Percentiles rank a stretch among this genome's conserved stretches.
phyloP scores from a whole-genome alignment of 805 yeast species.

The Ogataea minuta region DNA sequence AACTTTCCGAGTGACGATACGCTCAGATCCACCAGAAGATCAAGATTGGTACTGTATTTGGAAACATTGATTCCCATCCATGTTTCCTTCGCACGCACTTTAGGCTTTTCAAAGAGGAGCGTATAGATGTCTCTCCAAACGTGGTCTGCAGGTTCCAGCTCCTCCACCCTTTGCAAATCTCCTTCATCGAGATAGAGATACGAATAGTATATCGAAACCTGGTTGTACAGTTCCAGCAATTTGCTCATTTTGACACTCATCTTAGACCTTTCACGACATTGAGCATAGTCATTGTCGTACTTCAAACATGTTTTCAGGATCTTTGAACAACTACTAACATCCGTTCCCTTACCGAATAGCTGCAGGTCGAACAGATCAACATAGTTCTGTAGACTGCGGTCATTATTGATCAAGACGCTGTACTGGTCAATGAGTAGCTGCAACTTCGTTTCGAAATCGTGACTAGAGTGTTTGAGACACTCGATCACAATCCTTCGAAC shows the following conservation, averaged over 20 bases:
- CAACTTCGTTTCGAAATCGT: conserved; percentile 22
- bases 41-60: conserved; percentile 25
- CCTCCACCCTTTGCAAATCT: conserved; percentile 28
- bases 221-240: conserved; percentile 39
- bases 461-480: conserved; percentile 20
- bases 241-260: conserved; percentile 46
- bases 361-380: conserved; percentile 28
- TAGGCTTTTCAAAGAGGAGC: conserved; percentile 32
- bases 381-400: conserved; percentile 23
- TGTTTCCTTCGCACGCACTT: conserved; percentile 18
- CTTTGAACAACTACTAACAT: conserved; percentile 16
- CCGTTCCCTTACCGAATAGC: conserved; percentile 27
- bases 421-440: conserved; percentile 25
- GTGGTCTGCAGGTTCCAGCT: conserved; percentile 41
- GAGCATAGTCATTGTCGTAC: conserved; percentile 67
- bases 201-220: conserved; percentile 43
- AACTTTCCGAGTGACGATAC: conserved; percentile 16
- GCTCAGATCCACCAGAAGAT: conserved; percentile 25
- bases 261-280: conserved; percentile 57
- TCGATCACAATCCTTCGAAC: conserved; percentile 36
- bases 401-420: conserved; percentile 23
- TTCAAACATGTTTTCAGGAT: conserved; percentile 58
- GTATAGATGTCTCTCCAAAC: conserved; percentile 40
- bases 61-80: conserved; percentile 20
- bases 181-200: conserved; percentile 34